Conservation (phyloP, 495 filamentous ascomycete genomes). For the Neurospora terricola region DNA sequence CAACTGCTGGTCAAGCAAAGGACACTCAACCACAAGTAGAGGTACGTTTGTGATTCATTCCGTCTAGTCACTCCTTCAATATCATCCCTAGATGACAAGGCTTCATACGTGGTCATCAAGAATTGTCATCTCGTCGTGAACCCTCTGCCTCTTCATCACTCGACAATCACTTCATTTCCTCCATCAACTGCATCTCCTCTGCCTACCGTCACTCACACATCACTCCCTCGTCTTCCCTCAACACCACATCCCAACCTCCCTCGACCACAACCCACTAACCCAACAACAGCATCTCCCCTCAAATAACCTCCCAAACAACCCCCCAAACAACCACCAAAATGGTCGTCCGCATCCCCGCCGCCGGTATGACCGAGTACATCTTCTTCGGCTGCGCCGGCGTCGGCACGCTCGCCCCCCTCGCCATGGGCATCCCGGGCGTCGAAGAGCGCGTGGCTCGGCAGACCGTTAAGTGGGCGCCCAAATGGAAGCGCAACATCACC, state of each 20-base stretch:
- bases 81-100: neutral
- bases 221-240: neutral
- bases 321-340: slow-evolving; percentile 21
- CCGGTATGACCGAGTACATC: slow-evolving; percentile 29
- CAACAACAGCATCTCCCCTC: neutral
- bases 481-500: slow-evolving; percentile 41
- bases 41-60: neutral
- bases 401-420: slow-evolving; percentile 35
- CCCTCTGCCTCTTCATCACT: neutral
- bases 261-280: neutral
- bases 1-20: neutral
- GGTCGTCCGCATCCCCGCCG: slow-evolving; percentile 37
- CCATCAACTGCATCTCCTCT: neutral
- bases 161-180: neutral
- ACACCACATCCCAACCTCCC: neutral
- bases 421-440: slow-evolving; percentile 37
- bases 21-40: neutral
- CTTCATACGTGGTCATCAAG: neutral
- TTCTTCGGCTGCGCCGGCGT: slow-evolving; percentile 34
- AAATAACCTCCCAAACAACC: neutral
- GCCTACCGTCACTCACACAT: neutral
- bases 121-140: neutral
- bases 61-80: neutral
- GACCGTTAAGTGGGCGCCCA: slow-evolving; percentile 38
- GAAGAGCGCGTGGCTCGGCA: slow-evolving; percentile 32